A percentile compares a stretch with the other conserved stretches of the same genome.
Conservation (phyloP, 768 basidiomycete species). For the Scleroderma citrinum region DNA sequence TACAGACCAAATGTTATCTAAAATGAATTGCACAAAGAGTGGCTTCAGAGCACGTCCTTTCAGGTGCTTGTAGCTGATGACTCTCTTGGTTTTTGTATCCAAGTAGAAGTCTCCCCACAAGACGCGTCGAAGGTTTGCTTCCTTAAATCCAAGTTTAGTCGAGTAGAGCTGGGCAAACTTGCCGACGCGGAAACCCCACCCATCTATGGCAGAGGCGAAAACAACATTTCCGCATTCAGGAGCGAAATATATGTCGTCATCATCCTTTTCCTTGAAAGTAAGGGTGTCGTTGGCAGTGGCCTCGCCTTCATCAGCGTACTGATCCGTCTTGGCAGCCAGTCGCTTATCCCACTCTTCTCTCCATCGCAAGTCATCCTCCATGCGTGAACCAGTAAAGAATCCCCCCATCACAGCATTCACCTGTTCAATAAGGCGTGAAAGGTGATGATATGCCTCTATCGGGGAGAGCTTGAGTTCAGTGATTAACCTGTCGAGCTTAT, state of each 20-base stretch:
- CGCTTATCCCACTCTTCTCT: slow-evolving; percentile 85
- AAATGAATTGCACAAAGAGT: slow-evolving; percentile 92
- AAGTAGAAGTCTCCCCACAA: slow-evolving; percentile 98
- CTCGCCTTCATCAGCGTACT: slow-evolving; percentile 59
- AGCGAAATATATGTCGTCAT: slow-evolving; percentile 96
- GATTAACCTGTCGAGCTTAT: slow-evolving; percentile 92
- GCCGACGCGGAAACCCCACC: slow-evolving; percentile 94
- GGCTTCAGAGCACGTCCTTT: slow-evolving; percentile 85
- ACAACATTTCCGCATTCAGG: slow-evolving; percentile 94
- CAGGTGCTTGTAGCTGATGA: slow-evolving; percentile 87
- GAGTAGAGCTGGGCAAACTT: slow-evolving; percentile 94
- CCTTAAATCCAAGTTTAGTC: slow-evolving; percentile 84
- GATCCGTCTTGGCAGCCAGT: slow-evolving; percentile 68
- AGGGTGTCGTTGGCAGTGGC: slow-evolving; percentile 52
- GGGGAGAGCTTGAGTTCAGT: slow-evolving; percentile 91
- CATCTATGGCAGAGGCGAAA: slow-evolving; percentile 93
- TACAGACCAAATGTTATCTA: slow-evolving; percentile 96
- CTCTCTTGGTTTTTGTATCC: slow-evolving; percentile 91
- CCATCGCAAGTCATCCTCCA: slow-evolving; percentile 96
- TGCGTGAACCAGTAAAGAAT: slow-evolving; percentile 91
- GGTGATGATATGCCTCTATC: slow-evolving; percentile 89
- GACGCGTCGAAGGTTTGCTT: slow-evolving; percentile 75
- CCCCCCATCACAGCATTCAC: slow-evolving; percentile 98
- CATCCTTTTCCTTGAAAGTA: slow-evolving; percentile 91
- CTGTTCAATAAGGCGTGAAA: slow-evolving; percentile 90